Evolutionary conservation across 139 green algal genomes (phyloP).

Genomic region (Yamagishiella unicocca): DNA sequence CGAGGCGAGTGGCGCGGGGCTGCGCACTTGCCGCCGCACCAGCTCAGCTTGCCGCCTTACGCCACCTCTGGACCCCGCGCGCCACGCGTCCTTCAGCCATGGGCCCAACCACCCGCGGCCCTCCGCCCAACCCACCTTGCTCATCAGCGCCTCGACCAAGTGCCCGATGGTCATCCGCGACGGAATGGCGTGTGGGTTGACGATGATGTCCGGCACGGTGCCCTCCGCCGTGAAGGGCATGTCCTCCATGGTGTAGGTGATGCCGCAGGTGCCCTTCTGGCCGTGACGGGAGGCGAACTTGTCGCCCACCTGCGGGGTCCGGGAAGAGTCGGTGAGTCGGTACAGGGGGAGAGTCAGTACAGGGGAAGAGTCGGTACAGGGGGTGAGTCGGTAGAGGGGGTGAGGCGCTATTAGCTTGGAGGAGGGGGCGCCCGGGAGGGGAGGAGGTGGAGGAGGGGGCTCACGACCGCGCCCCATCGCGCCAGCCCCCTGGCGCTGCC

Average conservation of each 20-base stretch:
- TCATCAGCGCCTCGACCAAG: constrained; percentile 98
- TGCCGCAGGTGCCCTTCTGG: constrained; percentile 98
- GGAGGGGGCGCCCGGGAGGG: too few species aligned
- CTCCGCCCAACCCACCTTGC: constrained; percentile 84
- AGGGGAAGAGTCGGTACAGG: too few species aligned
- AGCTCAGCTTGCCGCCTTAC: background rate
- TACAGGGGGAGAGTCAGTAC: background rate
- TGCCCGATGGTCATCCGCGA: constrained; percentile 99
- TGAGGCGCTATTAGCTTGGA: too few species aligned
- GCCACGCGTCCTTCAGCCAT: background rate
- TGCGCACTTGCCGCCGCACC: too few species aligned
- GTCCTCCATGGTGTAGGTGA: constrained; percentile 95
- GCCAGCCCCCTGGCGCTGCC: too few species aligned
- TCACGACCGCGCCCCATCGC: too few species aligned
- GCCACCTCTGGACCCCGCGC: background rate
- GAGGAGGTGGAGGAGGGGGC: too few species aligned
- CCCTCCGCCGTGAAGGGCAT: constrained; percentile 89
- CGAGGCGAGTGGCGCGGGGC: too few species aligned
- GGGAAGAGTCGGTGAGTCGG: too few species aligned
- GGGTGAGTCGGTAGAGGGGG: too few species aligned
- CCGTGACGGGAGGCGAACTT: constrained; percentile 98
- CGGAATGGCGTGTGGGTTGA: constrained; percentile 99
- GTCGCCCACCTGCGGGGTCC: constrained; percentile 92
- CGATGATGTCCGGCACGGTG: constrained; percentile 97
- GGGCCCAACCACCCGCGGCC: background rate